Conservation (phyloP, 257 asterid genomes). For the Capsicum chinense region DNA sequence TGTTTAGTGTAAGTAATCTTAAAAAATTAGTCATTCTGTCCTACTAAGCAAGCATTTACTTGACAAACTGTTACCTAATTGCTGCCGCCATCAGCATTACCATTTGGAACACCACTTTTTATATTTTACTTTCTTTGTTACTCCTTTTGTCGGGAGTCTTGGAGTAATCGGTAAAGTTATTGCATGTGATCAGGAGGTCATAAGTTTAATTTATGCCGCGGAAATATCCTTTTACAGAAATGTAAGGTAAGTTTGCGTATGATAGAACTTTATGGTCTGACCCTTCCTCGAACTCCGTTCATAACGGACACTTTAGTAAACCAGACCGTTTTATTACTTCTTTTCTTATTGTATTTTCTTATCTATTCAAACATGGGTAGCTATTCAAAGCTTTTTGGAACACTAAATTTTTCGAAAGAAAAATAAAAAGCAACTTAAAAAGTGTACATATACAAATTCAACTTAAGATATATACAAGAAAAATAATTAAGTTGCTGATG, state of each 20-base stretch:
- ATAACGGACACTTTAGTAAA: no score
- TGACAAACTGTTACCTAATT: slow-evolving; percentile 11
- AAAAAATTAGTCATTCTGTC: neutral
- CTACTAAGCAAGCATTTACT: neutral
- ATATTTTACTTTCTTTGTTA: no score
- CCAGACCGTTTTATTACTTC: no score
- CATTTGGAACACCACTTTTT: neutral
- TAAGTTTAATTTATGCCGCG: no score
- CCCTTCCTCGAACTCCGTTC: no score
- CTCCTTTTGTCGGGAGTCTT: no score
- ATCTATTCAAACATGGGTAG: neutral
- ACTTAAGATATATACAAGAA: neutral
- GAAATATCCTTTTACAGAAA: no score
- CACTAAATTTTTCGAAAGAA: neutral
- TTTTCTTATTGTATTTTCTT: neutral
- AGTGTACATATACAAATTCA: slow-evolving; percentile 7
- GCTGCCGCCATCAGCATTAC: neutral
- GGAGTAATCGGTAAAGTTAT: no score
- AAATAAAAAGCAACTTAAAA: neutral
- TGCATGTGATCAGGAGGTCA: no score
- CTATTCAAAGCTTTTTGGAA: slow-evolving; percentile 21
- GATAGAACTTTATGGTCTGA: no score
- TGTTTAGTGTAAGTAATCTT: no score
- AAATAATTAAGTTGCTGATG: neutral
- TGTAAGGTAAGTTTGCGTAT: no score